Evolutionary conservation across 441 rosid genomes (phyloP).

Genomic region (Gossypium trilobum): DNA sequence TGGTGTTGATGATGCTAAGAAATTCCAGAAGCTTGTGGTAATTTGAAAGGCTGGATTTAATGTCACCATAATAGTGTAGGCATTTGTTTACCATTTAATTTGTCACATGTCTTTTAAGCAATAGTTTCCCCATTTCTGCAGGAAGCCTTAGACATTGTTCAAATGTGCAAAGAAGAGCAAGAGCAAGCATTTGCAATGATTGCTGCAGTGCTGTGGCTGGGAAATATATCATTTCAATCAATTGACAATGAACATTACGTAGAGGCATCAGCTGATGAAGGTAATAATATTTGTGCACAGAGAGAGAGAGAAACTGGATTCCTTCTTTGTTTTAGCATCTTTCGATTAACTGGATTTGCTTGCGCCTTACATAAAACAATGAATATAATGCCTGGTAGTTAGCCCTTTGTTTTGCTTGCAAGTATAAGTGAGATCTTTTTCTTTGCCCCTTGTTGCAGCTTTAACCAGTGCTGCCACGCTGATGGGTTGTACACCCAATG

Average conservation of each 20-base stretch:
- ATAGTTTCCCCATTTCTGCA: conserved; percentile 28
- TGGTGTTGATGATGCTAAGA: conserved; percentile 67
- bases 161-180: conserved; percentile 61
- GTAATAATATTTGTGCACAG: conserved; percentile 25
- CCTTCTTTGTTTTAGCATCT: neutral
- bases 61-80: neutral
- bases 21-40: conserved; percentile 67
- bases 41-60: conserved; percentile 14
- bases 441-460: conserved; percentile 43
- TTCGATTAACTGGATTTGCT: neutral
- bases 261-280: conserved; percentile 72
- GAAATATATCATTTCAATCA: conserved; percentile 69
- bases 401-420: neutral
- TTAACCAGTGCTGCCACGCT: conserved; percentile 57
- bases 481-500: conserved; percentile 58
- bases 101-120: conserved; percentile 1
- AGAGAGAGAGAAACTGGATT: neutral
- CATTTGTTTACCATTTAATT: conserved; percentile 13
- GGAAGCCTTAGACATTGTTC: conserved; percentile 72
- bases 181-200: conserved; percentile 69
- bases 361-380: neutral
- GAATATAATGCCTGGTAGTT: neutral
- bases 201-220: conserved; percentile 81
- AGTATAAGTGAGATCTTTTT: conserved; percentile 3
- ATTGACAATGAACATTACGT: conserved; percentile 72